Base-by-base conservation (phyloP, 2,329 filamentous ascomycete species). In the Zymoseptoria brevis region DNA sequence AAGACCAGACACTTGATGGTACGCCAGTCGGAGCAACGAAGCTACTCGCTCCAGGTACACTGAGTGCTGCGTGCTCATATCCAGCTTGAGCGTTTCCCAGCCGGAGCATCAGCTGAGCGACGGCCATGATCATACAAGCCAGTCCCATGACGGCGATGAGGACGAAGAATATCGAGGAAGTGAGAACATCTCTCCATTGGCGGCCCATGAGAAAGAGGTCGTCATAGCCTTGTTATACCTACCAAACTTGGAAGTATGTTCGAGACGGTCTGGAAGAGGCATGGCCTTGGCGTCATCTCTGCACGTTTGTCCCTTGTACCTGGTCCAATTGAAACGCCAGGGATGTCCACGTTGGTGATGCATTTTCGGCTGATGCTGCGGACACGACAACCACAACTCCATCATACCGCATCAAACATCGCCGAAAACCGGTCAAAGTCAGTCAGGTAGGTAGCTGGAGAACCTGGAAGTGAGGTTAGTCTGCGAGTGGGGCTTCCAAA, bases 1-100 rank as follows among this genome's bases (percentile, higher is more conserved):
- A 80, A 26, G 76, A 74, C 66, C 81, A 82, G 8, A 75, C 76
- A 4, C 75, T 75, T 0, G 79, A 81, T 5, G 80, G 80, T 60
- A 82, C 82, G 3, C 76, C 78, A 8, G 75, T 71, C 0, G 77
- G 74, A 8, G 78, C 77, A 19, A 75, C 72, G 59, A 73, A 79
- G 4, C 71, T 73, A 35, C 54, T 55, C 8, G 54, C 56, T 16
- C 59, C 57, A 13, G 59, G 59, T 11, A 56, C 52, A 50, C 55
- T 57, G 29, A 53, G 21, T 19, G 54, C 50, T 19, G 35, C 21
- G n/a, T 50, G 57, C 16, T 54, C n/a, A 55, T 62, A 61, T 4
- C 48, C 48, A 19, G 58, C 48, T 41, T 63, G 61, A 19, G 58
- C 60, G 52, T 60, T 49, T n/a, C 49, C 60, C 13, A 58, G 54